phyloP scores from a whole-genome alignment of 495 filamentous ascomycete species.

The Aspergillus leporis region DNA sequence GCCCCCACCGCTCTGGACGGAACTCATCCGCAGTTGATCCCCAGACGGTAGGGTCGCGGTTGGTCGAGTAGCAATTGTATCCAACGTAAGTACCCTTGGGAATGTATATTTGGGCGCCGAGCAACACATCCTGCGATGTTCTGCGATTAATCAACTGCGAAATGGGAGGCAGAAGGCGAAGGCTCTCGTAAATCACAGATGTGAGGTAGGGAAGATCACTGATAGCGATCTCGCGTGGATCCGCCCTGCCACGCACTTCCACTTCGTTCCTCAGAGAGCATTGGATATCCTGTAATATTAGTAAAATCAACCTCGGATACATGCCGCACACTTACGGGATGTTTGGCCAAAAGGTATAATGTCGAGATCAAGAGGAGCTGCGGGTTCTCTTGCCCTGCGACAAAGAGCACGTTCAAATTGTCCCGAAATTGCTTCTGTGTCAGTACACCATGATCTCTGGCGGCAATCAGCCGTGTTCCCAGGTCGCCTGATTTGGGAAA shows the following conservation, averaged over 20 bases:
- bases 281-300: neutral
- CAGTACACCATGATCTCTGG: conserved; percentile 6
- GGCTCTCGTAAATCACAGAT: conserved; percentile 26
- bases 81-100: conserved; percentile 25
- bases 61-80: conserved; percentile 23
- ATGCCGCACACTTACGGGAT: conserved; percentile 10
- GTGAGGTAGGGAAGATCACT: conserved; percentile 23
- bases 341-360: conserved; percentile 34
- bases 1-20: conserved; percentile 23
- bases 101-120: conserved; percentile 23
- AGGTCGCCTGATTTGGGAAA: neutral
- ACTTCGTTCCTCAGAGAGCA: neutral
- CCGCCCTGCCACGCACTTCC: neutral
- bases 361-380: conserved; percentile 32
- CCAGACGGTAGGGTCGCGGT: conserved; percentile 22
- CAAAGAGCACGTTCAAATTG: conserved; percentile 35
- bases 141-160: conserved; percentile 35
- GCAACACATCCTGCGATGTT: conserved; percentile 16
- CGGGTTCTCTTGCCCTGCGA: conserved; percentile 42
- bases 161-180: conserved; percentile 40
- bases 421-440: conserved; percentile 31
- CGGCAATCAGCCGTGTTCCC: conserved; percentile 9
- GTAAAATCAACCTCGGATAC: neutral
- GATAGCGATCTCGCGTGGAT: neutral
- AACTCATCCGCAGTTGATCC: conserved; percentile 23